Evolutionary conservation across 176 grass and related monocot species (phyloP), one percentile per base, ranked within the genome.

Genomic region (Triticum dicoccoides): DNA sequence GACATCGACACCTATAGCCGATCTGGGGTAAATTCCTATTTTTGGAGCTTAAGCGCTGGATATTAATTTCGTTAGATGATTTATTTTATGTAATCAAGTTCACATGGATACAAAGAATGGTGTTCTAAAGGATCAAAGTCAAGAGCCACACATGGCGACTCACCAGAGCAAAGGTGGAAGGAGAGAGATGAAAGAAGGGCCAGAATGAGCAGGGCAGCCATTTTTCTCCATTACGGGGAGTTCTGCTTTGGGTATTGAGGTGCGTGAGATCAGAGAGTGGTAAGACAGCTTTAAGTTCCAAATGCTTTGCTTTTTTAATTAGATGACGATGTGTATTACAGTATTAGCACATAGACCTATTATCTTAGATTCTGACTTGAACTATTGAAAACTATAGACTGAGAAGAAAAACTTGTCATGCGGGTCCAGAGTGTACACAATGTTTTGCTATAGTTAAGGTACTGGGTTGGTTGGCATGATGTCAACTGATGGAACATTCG

Each of bases 151-250:
- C 85, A 91, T 87, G 85, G 68, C 3, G 81, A 91, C 18, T 81
- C 61, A 4, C 81, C 66, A 20, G 85, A 91, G 85, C 76, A 87
- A 58, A 87, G 7, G 15, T 45, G 45, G 49, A 75, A 68, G 76
- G 69, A 54, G 21, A 91, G 76, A 10, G 73, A n/a, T 4, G 76
- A 73, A 61, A 91, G 68, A 69, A 80, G 11, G 17, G 52, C 11
- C 14, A 91, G 85, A 49, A 87, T 61, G 69, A 80, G 69, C 59
- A 63, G 76, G 4, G 17, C 59, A 52, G 81, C 61, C 89, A 91
- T 91, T 66, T 8, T 87, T 78, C 37, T 45, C 70, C 44, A 14
- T 6, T 56, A 8, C 32, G 1, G 34, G 59, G 33, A 84, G 58
- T 66, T 90, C 23, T 73, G 23, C 23, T 29, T 44, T 20, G 47